Evolutionary conservation across 2,329 filamentous ascomycete genomes (phyloP), one percentile per base, ranked within the genome.

Genomic region (Cadophora luteo-olivacea): DNA sequence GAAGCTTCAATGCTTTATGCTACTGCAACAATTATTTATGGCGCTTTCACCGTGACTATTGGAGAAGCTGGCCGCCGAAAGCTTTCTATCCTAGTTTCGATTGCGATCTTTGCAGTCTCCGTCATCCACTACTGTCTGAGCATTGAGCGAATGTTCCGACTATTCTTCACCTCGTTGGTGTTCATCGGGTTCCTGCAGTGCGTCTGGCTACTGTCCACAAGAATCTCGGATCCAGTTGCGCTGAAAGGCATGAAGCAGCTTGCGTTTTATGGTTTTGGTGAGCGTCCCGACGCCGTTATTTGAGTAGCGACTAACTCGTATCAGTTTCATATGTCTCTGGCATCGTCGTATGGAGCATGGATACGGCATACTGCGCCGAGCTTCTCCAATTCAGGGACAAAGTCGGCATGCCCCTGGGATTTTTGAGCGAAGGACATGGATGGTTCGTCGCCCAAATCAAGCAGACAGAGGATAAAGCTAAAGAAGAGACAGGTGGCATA

Each of bases 331-430:
- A 69, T 63, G 49, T 69, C 9, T 25, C 36, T 1, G 63, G 63
- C 2, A 65, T 51, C 45, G 36, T 68, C 41, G 22, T 65, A 16
- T 70, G 65, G 65, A 68, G 51, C 16, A 45, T 70, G 38, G 66
- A 70, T 33, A 65, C 61, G 38, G 25, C 33, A 14, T 67, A 62
- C 32, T 70, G 69, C 48, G 49, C 45, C 4, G 57, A 68, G 25
- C 55, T 70, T 12, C 55, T 55, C 25, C 12, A 14, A 9, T 57
- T 63, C 14, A 61, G 69, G 51, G 61, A 68, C 36, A 63, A 36
- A 16, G 58, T 70, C 12, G 66, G 69, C 4, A 68, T 70, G 63
- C 69, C 69, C 22, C 54, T 63, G 36, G 69, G 69, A 9, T 68
- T 69, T 65, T 29, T 71, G 33, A 55, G 48, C 22, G 69, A 69